phyloP scores from a whole-genome alignment of 345 rosid genomes.

The Syzygium jambos region DNA sequence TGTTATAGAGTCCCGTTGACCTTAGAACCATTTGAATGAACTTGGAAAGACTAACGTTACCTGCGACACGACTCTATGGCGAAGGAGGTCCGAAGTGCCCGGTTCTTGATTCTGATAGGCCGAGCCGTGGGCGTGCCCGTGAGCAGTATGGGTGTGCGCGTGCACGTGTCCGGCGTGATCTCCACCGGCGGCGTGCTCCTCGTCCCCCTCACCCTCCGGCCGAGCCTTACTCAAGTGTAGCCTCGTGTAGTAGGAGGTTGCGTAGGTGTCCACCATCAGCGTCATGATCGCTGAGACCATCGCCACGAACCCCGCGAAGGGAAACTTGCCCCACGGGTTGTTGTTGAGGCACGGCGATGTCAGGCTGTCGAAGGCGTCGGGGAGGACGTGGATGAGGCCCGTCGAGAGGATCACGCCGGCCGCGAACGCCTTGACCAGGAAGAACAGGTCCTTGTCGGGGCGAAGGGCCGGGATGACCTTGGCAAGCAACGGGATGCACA shows the following conservation, averaged over 20 bases:
- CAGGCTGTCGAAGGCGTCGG: constrained; percentile 71
- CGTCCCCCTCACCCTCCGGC: constrained; percentile 12
- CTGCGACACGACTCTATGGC: constrained; percentile 30
- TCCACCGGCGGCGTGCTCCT: constrained; percentile 2
- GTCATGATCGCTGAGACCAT: constrained; percentile 61
- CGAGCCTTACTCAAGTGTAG: constrained; percentile 16
- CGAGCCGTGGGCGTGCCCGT: constrained; percentile 30
- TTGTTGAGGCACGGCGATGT: constrained; percentile 44
- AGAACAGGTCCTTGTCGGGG: constrained; percentile 34
- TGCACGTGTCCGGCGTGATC: constrained; percentile 10
- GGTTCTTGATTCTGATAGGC: constrained; percentile 13
- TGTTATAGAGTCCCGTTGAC: no score
- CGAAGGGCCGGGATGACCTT: constrained; percentile 19
- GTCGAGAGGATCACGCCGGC: constrained; percentile 78
- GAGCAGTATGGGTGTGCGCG: constrained; percentile 21
- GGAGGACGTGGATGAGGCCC: constrained; percentile 78
- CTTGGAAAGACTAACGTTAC: constrained; percentile 9
- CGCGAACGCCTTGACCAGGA: constrained; percentile 63
- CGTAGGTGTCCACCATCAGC: constrained; percentile 53
- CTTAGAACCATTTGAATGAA: not conserved
- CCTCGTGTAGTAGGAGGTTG: constrained; percentile 35
- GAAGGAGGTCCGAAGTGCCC: constrained; percentile 11
- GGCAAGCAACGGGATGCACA: constrained; percentile 34
- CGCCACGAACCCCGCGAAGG: constrained; percentile 73
- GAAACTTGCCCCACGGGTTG: constrained; percentile 73